Base-by-base conservation (phyloP, 129 eudicot genomes). In the Ambrosia artemisiifolia region DNA sequence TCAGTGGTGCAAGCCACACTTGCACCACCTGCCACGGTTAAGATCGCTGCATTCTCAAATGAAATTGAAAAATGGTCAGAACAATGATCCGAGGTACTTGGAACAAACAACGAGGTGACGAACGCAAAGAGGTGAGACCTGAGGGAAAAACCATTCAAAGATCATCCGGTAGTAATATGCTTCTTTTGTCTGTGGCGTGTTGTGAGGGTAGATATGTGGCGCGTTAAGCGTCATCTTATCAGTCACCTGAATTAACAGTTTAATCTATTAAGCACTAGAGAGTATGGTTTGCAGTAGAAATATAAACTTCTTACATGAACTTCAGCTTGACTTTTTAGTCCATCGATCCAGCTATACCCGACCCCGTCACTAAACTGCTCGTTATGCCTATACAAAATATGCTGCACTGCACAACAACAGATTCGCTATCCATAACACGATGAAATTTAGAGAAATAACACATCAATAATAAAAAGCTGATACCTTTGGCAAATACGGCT, bases 331-430 rank as follows among this genome's bases (percentile, higher is more conserved):
- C 80, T 82, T 78, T 88, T 91, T 12, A 91, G 92, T 34, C 96
- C 97, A 70, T 88, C 96, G 36, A 91, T 91, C 96, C 97, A 91
- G 72, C 88, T 88, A 51, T 88, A 86, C 35, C 97, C 95, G 19
- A 88, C 95, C 6, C 95, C 97, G 62, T 88, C 92, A 65, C 97
- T 88, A 71, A 91, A 91, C 65, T 91, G 95, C 53, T 91, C 95
- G 67, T 91, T 91, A 67, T 91, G 95, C 80, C 97, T 75, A 42
- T 91, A 91, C 65, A 91, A 73, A 72, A 91, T 91, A 80, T 91
- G 95, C 96, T 91, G 88, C 87, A 80, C 96, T 91, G 88, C 87
- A 80, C 24, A 19, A 28, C 17, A 57, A 32, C 2, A 30, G 38
- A 66, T 47, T 12, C 10, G 36, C 20, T 0, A 33, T 12, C 46